These are phyloP conservation scores for Mucor racemosus DNA, from an alignment of 371 early-diverging fungal genomes.

Conservation along the genomic window DNA sequence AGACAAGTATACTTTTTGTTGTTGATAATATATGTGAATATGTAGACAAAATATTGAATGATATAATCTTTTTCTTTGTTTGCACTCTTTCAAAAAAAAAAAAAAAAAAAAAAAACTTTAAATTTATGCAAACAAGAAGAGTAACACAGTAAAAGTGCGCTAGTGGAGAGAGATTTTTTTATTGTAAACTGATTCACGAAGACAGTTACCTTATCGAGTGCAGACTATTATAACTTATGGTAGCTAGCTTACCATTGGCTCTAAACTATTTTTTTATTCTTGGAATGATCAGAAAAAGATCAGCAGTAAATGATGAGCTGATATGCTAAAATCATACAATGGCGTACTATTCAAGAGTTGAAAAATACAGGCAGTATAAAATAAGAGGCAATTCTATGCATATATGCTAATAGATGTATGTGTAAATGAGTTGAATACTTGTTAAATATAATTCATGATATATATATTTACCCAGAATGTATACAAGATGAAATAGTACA, in stretches of 20 bases:
- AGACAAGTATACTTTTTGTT: too few relatives aligned
- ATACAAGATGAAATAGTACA: too few relatives aligned
- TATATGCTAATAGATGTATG: too few relatives aligned
- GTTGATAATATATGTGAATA: too few relatives aligned
- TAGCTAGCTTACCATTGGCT: neutral
- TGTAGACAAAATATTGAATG: too few relatives aligned
- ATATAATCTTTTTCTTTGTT: too few relatives aligned
- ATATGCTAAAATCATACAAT: neutral
- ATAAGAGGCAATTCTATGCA: too few relatives aligned
- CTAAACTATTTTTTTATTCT: neutral
- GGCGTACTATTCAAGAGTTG: neutral
- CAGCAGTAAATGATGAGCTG: neutral
- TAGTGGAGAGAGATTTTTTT: neutral
- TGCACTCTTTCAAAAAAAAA: neutral
- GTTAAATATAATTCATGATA: too few relatives aligned
- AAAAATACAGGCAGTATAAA: too few relatives aligned
- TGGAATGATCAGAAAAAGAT: neutral
- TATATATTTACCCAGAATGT: too few relatives aligned
- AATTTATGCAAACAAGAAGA: neutral
- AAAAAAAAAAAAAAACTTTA: neutral
- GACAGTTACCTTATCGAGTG: slow-evolving; percentile 4
- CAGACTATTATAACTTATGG: neutral
- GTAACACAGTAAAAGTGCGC: neutral
- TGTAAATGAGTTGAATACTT: too few relatives aligned
- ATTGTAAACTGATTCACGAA: neutral